phyloP scores from a whole-genome alignment of 2,329 filamentous ascomycete genomes.

The Fusarium sp. region DNA sequence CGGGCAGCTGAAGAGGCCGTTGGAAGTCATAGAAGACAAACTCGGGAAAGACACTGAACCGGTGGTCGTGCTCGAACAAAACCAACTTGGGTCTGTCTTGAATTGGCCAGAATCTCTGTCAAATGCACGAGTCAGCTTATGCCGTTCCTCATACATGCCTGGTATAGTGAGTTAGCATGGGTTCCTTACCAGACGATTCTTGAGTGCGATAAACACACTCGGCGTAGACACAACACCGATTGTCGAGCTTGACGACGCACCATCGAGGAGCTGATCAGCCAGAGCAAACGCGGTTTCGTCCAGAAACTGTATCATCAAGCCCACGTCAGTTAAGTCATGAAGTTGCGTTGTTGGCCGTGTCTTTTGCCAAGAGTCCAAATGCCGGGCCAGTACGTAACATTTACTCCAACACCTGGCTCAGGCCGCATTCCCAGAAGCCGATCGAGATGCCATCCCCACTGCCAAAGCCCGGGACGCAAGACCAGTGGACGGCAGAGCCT shows the following conservation, averaged over 20 bases:
- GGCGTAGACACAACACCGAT: constrained; percentile 80
- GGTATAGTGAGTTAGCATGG: background rate
- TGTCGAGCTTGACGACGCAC: constrained; percentile 63
- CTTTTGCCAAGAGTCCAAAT: constrained; percentile 21
- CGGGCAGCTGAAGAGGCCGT: constrained; percentile 72
- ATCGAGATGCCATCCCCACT: constrained; percentile 41
- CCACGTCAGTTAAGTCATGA: constrained; percentile 38
- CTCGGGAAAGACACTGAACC: constrained; percentile 79
- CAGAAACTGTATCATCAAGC: constrained; percentile 65
- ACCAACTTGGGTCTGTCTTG: constrained; percentile 64
- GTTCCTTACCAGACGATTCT: constrained; percentile 70
- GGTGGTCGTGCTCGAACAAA: constrained; percentile 78
- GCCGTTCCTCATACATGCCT: background rate
- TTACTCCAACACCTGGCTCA: constrained; percentile 24
- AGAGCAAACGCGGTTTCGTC: constrained; percentile 74
- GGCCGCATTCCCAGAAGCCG: constrained; percentile 23
- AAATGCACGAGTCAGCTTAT: constrained; percentile 17
- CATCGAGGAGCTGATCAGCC: constrained; percentile 73
- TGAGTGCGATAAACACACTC: constrained; percentile 80
- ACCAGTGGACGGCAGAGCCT: constrained; percentile 14
- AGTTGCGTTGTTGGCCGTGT: constrained; percentile 19
- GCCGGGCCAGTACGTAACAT: constrained; percentile 40
- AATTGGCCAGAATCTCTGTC: constrained; percentile 37
- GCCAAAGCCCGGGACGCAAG: constrained; percentile 5
- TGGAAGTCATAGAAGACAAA: constrained; percentile 81